Evolutionary conservation across 805 yeast genomes (phyloP).

Genomic region (Ogataea trehaloabstinens): DNA sequence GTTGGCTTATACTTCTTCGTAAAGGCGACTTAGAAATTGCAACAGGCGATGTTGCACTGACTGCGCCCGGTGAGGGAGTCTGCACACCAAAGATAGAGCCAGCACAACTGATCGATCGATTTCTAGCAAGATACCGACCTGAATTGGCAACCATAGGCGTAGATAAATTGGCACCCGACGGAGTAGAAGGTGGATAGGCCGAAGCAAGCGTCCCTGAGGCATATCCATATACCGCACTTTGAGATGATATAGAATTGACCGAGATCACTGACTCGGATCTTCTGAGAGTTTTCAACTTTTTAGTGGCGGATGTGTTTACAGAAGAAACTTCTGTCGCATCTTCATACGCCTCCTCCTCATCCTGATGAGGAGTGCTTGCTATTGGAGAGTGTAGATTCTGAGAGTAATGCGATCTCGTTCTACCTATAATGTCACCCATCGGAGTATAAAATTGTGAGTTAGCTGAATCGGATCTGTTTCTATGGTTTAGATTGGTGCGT

Average conservation of each 20-base stretch:
- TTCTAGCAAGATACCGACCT: conserved; percentile 9
- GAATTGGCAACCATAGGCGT: conserved; percentile 4
- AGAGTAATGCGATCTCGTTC: background rate
- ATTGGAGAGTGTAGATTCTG: conserved; percentile 15
- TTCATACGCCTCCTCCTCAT: conserved; percentile 16
- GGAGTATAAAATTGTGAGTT: conserved; percentile 12
- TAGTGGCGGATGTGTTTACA: conserved; percentile 26
- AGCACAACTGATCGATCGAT: conserved; percentile 19
- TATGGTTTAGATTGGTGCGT: background rate
- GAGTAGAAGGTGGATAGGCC: conserved; percentile 10
- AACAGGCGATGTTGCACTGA: conserved; percentile 1
- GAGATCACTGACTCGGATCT: conserved; percentile 31
- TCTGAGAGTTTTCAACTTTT: conserved; percentile 26
- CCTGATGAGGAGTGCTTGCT: conserved; percentile 20
- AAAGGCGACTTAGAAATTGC: conserved; percentile 10
- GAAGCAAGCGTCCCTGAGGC: conserved; percentile 1
- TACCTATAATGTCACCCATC: background rate
- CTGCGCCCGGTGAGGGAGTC: conserved; percentile 5
- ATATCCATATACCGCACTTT: conserved; percentile 16
- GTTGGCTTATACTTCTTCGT: conserved; percentile 5
- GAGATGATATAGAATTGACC: conserved; percentile 21
- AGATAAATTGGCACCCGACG: conserved; percentile 1
- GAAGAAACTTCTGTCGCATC: conserved; percentile 24
- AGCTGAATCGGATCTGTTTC: conserved; percentile 22
- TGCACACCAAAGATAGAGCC: conserved; percentile 1